Conservation (phyloP, 768 basidiomycete species). For the Strobilomyces dryophilus region DNA sequence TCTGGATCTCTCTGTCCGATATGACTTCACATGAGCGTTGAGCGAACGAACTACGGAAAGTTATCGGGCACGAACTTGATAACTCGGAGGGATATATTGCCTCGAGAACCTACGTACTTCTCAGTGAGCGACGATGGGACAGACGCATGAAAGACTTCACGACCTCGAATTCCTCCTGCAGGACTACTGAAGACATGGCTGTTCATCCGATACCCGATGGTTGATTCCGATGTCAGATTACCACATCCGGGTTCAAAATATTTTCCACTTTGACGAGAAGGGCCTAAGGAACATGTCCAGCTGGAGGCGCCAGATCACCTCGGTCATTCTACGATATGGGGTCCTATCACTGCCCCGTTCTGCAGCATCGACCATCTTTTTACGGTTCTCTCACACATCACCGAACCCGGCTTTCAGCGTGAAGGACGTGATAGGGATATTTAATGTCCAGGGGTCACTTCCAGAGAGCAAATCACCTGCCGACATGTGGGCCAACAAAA, state of each 20-base stretch:
- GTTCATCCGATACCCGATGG: constrained; percentile 26
- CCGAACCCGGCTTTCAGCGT: constrained; percentile 6
- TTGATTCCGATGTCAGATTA: constrained; percentile 15
- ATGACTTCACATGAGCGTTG: constrained; percentile 64
- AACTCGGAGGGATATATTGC: constrained; percentile 95
- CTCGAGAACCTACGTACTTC: constrained; percentile 80
- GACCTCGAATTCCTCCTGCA: constrained; percentile 92
- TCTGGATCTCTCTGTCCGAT: constrained; percentile 76
- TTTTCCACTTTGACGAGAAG: constrained; percentile 6
- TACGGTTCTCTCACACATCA: constrained; percentile 6
- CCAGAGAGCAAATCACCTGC: constrained; percentile 29
- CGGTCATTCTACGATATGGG: constrained; percentile 11
- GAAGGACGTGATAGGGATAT: constrained; percentile 11
- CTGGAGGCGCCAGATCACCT: constrained; percentile 15
- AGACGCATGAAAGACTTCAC: constrained; percentile 9
- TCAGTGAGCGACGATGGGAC: constrained; percentile 8
- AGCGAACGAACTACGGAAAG: constrained; percentile 36
- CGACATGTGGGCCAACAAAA: constrained; percentile 33
- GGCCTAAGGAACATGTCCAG: constrained; percentile 12
- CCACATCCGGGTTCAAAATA: constrained; percentile 10
- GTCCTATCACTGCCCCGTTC: not conserved
- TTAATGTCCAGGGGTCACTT: constrained; percentile 12
- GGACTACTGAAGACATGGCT: constrained; percentile 53
- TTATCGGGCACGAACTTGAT: constrained; percentile 64
- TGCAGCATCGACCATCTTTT: not conserved